These are phyloP conservation scores for Ascosphaera apis DNA, from an alignment of 2,329 filamentous ascomycete species.

Conservation along the genomic window DNA sequence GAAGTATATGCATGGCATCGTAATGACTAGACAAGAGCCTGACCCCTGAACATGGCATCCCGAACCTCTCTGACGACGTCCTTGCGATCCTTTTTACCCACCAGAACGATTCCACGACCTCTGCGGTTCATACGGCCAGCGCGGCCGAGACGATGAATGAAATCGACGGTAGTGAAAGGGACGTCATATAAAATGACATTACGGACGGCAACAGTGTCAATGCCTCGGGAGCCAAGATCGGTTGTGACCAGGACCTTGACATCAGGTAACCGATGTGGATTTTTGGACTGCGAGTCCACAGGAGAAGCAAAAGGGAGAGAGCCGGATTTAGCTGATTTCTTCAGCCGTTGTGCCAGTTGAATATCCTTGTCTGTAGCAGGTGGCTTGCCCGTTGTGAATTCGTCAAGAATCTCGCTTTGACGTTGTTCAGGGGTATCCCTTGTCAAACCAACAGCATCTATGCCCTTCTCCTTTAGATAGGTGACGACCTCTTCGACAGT, in stretches of 20 bases:
- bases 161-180: constrained; percentile 94
- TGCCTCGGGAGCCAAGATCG: constrained; percentile 74
- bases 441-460: constrained; percentile 67
- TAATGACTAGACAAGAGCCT: constrained; percentile 41
- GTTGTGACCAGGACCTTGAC: constrained; percentile 87
- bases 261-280: constrained; percentile 23
- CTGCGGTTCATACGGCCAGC: constrained; percentile 82
- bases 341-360: constrained; percentile 4
- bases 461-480: constrained; percentile 63
- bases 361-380: constrained; percentile 15
- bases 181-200: constrained; percentile 92
- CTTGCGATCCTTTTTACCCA: constrained; percentile 69
- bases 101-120: constrained; percentile 71
- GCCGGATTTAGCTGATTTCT: constrained; percentile 4
- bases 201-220: constrained; percentile 76
- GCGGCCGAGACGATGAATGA: constrained; percentile 83
- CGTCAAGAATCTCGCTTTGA: constrained; percentile 50
- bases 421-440: constrained; percentile 61
- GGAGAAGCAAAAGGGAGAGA: constrained; percentile 7
- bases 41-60: constrained; percentile 66
- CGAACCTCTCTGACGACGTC: constrained; percentile 83
- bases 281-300: constrained; percentile 3
- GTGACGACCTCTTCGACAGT: constrained; percentile 59
- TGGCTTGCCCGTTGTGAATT: constrained; percentile 36
- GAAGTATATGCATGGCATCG: neutral